A percentile compares a stretch with the other conserved stretches of the same genome.
phyloP scores from a whole-genome alignment of 2,329 filamentous ascomycete species.

The Arthroderma sp. region DNA sequence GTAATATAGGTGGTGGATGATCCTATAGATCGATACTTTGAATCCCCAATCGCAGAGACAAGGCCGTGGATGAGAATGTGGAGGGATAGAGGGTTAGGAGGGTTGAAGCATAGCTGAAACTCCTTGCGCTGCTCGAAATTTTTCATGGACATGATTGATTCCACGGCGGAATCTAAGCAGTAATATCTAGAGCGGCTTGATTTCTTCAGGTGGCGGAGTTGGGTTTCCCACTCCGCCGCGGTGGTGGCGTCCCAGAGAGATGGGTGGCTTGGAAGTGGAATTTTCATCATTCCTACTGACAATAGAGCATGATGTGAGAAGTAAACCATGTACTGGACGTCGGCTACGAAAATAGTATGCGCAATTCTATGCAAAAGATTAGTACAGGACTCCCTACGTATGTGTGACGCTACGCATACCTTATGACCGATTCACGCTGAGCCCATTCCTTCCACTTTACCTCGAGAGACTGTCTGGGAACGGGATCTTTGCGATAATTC shows the following conservation, averaged over 20 bases:
- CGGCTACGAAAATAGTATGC: constrained; percentile 13
- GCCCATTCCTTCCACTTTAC: constrained; percentile 15
- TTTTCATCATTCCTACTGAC: constrained; percentile 14
- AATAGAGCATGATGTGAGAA: constrained; percentile 13
- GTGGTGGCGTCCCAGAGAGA: constrained; percentile 13
- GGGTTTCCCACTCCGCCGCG: constrained; percentile 11
- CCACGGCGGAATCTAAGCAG: constrained; percentile 11
- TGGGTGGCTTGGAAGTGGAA: constrained; percentile 12
- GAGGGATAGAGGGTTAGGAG: constrained; percentile 11
- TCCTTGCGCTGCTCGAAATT: constrained; percentile 11
- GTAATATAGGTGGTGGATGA: constrained; percentile 8
- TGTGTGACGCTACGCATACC: constrained; percentile 5
- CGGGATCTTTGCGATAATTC: constrained; percentile 7
- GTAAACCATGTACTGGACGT: constrained; percentile 14
- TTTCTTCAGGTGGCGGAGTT: constrained; percentile 10
- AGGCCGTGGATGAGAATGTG: constrained; percentile 14
- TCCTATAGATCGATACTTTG: constrained; percentile 12
- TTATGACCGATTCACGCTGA: constrained; percentile 13
- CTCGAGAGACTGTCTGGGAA: constrained; percentile 10
- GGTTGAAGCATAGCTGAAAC: constrained; percentile 8
- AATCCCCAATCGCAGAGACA: constrained; percentile 12
- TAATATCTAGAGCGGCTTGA: constrained; percentile 10
- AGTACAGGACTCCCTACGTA: not conserved
- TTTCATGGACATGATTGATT: constrained; percentile 12
- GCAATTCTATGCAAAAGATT: constrained; percentile 9